Conservation (phyloP, 176 grass and related monocot species). For the Aegilops umbellulata region DNA sequence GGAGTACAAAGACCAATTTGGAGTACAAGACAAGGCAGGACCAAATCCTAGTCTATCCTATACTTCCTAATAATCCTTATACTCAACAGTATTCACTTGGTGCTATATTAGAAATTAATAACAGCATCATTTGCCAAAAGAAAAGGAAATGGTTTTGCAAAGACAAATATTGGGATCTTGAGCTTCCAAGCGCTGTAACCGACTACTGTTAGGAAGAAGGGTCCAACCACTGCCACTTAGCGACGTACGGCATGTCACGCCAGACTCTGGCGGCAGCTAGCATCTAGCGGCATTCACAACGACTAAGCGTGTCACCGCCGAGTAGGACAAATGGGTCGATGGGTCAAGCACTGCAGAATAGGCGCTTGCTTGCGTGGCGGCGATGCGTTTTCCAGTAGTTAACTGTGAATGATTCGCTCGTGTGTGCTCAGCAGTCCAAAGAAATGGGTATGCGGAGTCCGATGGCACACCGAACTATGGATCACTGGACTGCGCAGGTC, state of each 20-base stretch:
- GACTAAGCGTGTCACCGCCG: conserved; percentile 17
- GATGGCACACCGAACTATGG: neutral
- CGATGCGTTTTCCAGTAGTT: neutral
- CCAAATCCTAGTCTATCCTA: too few relatives aligned
- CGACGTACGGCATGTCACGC: conserved; percentile 19
- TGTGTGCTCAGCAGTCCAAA: neutral
- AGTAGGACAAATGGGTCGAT: neutral
- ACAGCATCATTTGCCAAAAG: too few relatives aligned
- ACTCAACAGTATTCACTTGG: too few relatives aligned
- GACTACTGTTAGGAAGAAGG: neutral
- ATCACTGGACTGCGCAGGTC: neutral
- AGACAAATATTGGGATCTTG: neutral
- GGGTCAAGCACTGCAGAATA: neutral
- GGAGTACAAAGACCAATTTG: too few relatives aligned
- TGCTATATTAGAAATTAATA: too few relatives aligned
- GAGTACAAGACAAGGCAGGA: too few relatives aligned
- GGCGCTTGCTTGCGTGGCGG: neutral
- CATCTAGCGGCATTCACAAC: neutral
- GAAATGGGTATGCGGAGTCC: neutral
- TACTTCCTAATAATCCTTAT: too few relatives aligned
- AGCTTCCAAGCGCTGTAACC: neutral
- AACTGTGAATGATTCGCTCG: neutral
- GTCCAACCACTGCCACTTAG: conserved; percentile 2
- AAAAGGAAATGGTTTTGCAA: neutral
- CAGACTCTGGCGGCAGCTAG: neutral